These are phyloP conservation scores for Echinochloa phyllopogon DNA, from an alignment of 176 grass and related monocot species.

Conservation along the genomic window DNA sequence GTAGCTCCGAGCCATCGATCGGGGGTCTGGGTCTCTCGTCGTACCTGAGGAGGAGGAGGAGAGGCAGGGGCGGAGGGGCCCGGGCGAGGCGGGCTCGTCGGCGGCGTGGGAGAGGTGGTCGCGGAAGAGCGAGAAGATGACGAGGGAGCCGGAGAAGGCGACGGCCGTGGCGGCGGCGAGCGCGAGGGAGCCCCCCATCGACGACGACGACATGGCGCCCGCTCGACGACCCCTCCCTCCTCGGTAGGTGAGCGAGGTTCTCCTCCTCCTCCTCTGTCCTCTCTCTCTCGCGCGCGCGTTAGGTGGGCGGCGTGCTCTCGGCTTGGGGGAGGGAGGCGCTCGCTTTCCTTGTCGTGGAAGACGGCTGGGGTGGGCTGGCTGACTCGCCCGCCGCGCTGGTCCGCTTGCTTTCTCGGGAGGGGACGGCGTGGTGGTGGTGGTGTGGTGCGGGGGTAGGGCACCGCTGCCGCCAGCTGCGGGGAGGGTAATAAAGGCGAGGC, in stretches of 20 bases:
- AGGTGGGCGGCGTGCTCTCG: slow-evolving; percentile 13
- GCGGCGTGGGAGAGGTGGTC: slow-evolving; percentile 23
- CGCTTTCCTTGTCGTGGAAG: slow-evolving; percentile 2
- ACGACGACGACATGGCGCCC: slow-evolving; percentile 38
- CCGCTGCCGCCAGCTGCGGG: neutral
- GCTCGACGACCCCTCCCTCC: no score
- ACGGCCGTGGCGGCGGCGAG: slow-evolving; percentile 83
- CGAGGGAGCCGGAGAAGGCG: slow-evolving; percentile 81
- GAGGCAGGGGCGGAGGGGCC: slow-evolving; percentile 49
- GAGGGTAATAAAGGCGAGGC: slow-evolving; percentile 33
- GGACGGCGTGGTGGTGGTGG: neutral
- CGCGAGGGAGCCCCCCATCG: slow-evolving; percentile 59
- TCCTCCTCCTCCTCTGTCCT: no score
- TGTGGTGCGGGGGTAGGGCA: neutral
- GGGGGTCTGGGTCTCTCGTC: neutral
- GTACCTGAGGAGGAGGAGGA: slow-evolving; percentile 52
- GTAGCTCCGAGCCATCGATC: neutral
- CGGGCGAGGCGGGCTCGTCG: neutral
- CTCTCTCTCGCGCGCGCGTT: neutral
- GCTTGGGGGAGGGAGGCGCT: neutral
- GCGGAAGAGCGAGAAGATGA: slow-evolving; percentile 81
- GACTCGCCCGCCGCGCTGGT: neutral
- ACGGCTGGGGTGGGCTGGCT: neutral
- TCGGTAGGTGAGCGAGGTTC: slow-evolving; percentile 5
- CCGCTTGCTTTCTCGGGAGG: slow-evolving; percentile 7